Conservation (phyloP, 345 rosid species). For the Xanthoceras sorbifolium region DNA sequence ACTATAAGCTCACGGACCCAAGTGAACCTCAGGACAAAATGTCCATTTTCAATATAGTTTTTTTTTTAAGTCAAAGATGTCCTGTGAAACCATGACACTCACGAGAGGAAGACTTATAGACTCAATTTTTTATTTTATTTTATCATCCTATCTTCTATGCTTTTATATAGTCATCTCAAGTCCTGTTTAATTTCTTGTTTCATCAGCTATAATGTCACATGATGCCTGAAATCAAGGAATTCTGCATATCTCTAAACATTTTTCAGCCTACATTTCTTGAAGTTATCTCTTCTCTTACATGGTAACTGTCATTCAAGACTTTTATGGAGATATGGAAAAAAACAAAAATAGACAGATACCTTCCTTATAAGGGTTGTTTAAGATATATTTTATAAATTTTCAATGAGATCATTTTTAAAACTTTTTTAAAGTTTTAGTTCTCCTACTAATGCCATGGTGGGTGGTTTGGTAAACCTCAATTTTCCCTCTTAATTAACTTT, state of each 20-base stretch:
- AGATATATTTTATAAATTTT: background rate
- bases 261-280: no score
- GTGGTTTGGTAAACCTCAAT: background rate
- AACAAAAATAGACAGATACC: no score
- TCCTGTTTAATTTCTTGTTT: conserved; percentile 1
- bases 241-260: background rate
- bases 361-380: background rate
- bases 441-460: conserved; percentile 13
- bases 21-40: conserved; percentile 22
- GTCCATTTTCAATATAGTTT: conserved; percentile 14
- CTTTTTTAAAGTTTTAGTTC: no score
- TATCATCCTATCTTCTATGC: background rate
- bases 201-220: background rate
- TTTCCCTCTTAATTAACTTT: background rate
- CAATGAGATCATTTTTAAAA: no score
- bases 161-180: background rate
- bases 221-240: conserved; percentile 11
- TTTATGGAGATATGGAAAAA: no score
- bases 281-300: background rate
- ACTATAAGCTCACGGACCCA: conserved; percentile 32
- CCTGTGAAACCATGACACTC: conserved; percentile 34
- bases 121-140: background rate
- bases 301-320: background rate
- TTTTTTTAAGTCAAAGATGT: conserved; percentile 25
- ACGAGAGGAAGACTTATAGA: conserved; percentile 18